Base-by-base conservation (phyloP, 768 basidiomycete species). In the Phaffia australis region DNA sequence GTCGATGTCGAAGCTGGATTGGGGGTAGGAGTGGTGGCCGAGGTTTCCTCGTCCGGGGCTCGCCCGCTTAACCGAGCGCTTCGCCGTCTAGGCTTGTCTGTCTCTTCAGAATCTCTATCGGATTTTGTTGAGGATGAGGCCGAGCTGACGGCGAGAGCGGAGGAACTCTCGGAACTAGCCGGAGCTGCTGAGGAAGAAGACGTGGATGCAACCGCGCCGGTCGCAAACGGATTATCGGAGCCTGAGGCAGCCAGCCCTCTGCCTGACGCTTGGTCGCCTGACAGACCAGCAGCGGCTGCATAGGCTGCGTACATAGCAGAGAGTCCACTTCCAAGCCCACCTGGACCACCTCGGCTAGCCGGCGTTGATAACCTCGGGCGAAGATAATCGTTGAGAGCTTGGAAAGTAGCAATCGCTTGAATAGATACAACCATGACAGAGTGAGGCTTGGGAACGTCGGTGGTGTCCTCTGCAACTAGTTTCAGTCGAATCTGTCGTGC, bases 321-420 rank as follows among this genome's bases (percentile, higher is more conserved):
- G 30, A 94, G 77, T 18, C 91, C 83, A 52, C 63, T 65, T 67
- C 49, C 56, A 46, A 51, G 56, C 18, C 54, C 48, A 29, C 69
- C 69, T 15, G 71, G 69, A 54, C 56, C 66, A 11, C 51, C 66
- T 15, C 55, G 47, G 6, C 46, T 29, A 4, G 69, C 56, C 0
- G 74, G 74, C 0, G 89, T 88, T 7, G 89, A 80, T 42, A 95
- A 86, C 3, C 90, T 83, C 29, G 94, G 94, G 1, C 91, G 86
- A 16, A 98, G 83, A 75, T 97, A 99, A 75, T 95, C 93, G 73
- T 95, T 89, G 35, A 98, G 81, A 0, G 94, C 92, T 75, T 95
- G 91, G 82, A 98, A 91, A 0, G 92, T 97, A 1, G 95, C 94
- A 69, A 98, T 95, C 7, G 93, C 94, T 74, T 98, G 94, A 69